A percentile compares a stretch with the other conserved stretches of the same genome.
Conservation (phyloP, 2,329 filamentous ascomycete genomes). For the Ambrosiella xylebori region DNA sequence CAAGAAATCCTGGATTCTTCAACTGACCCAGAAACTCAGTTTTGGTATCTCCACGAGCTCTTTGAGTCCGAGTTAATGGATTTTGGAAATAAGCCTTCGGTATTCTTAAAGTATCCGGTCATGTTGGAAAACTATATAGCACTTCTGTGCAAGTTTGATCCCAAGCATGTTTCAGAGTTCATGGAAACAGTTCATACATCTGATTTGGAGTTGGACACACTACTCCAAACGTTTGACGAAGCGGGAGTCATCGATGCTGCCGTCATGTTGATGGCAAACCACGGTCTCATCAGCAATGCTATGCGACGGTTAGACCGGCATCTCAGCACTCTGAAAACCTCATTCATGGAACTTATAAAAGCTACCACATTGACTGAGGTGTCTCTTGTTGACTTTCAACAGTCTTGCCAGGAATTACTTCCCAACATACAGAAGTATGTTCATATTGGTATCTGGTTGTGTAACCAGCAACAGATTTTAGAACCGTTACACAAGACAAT, state of each 20-base stretch:
- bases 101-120: constrained; percentile 29
- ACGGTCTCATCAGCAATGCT: constrained; percentile 66
- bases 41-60: constrained; percentile 57
- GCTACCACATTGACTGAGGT: constrained; percentile 16
- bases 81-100: constrained; percentile 17
- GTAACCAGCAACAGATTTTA: constrained; percentile 51
- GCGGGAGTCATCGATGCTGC: constrained; percentile 85
- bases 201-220: constrained; percentile 59
- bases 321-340: constrained; percentile 60
- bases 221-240: constrained; percentile 77
- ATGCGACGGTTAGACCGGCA: constrained; percentile 77
- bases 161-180: constrained; percentile 70
- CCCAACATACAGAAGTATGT: constrained; percentile 73
- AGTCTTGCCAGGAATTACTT: constrained; percentile 56
- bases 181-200: constrained; percentile 58
- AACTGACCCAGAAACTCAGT: constrained; percentile 47
- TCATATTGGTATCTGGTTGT: constrained; percentile 89
- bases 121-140: constrained; percentile 75
- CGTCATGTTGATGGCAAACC: constrained; percentile 74
- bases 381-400: constrained; percentile 31
- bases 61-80: constrained; percentile 39
- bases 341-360: constrained; percentile 56
- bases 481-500: not conserved
- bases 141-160: constrained; percentile 76
- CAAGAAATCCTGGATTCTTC: constrained; percentile 41